Base-by-base conservation (phyloP, 2,329 filamentous ascomycete species). In the Elsinoe australis region DNA sequence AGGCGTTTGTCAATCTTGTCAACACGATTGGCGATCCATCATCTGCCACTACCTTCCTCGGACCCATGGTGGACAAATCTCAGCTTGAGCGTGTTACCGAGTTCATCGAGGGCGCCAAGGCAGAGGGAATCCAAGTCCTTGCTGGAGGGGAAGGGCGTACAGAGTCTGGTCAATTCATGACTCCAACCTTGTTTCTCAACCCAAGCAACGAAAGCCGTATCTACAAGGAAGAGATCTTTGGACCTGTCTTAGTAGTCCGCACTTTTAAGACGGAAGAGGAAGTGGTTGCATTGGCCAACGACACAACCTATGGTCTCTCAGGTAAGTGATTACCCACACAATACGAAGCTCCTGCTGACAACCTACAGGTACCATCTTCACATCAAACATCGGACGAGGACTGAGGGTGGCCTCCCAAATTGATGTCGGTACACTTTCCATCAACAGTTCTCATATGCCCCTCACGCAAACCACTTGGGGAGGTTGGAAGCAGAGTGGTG, bases 121-220 rank as follows among this genome's bases (percentile, higher is more conserved):
- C 14, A 2, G 14, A 18, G 12, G 34, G 9, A 8, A 15, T n/a
- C n/a, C n/a, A 45, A 4, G 2, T 32, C n/a, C 6, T 29, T n/a
- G 5, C 21, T 9, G 17, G 8, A 8, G 22, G 15, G 5, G 7
- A 7, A 2, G 14, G 19, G 15, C 9, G 3, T 15, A 3, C 3
- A 12, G 12, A 19, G 3, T 15, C 15, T 32, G 9, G 14, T 5
- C 21, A 8, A 28, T 14, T 47, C 9, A 61, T 75, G 19, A 62
- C 66, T 50, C 71, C 71, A 1, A 68, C 68, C 7, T 66, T 74
- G 31, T 73, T 73, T 58, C 55, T 64, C n/a, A 57, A 69, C 39
- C 61, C 66, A 3, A 61, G 67, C 9, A 66, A 70, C 52, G 57
- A 65, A 24, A 62, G 66, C 1, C 64, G 55, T 24, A 58, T 64